Evolutionary conservation across 768 basidiomycete species (phyloP), one percentile per base, ranked within the genome.

Genomic region (Suillus bovinus): DNA sequence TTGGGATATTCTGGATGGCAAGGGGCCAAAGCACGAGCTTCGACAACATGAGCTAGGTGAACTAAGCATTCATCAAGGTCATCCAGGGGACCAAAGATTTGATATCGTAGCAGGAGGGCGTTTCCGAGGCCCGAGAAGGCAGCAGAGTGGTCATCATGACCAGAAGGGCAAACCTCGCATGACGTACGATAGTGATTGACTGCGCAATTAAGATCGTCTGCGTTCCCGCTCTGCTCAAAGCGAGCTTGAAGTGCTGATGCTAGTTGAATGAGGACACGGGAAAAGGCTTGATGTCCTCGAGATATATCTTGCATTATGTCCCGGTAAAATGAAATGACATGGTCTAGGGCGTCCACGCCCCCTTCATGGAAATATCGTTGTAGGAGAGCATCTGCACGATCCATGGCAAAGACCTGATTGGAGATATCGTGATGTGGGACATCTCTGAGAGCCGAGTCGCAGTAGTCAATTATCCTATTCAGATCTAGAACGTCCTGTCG

Each of bases 1-100:
- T 9, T n/a, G 41, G 53, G 61, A 61, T 64, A 63, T 22, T 66
- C 55, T 2, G 34, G 3, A 2, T 65, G 54, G 13, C 60, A 41
- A 2, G 64, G 56, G 2, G 52, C 56, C 4, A 7, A 7, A 10
- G 72, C 50, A 36, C 66, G 36, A 3, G 61, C 31, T 27, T 64
- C 68, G 27, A 70, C 68, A 1, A 59, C 68, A 33, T 68, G 65
- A n/a, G 64, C 34, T 41, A 73, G 50, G 22, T 66, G 62, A 5
- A 69, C 64, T 44, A 75, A 68, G 3, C 67, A 64, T 39, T 70
- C 68, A 17, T 76, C 70, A 27, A 75, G 59, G 5, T 44, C 55
- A 47, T 64, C 67, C 4, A 58, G n/a, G n/a, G 61, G 36, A 29
- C 29, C 9, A 7, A 52, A 29, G 60, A n/a, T 47, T 14, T 67